Conservation (phyloP, 2,329 filamentous ascomycete species). For the Sphaerostilbella broomeana region DNA sequence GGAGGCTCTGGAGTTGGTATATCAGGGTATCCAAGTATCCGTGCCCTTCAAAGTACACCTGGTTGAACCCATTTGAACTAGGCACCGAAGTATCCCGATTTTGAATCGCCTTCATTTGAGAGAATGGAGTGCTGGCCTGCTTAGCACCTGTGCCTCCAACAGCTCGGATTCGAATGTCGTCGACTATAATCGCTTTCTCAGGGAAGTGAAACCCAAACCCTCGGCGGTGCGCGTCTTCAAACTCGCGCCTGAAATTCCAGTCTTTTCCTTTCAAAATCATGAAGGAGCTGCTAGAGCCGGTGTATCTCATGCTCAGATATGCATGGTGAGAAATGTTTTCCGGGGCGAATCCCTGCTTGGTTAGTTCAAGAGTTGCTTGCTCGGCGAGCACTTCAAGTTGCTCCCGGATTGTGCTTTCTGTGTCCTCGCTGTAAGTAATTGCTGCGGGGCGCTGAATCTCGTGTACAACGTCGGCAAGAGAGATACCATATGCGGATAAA, state of each 20-base stretch:
- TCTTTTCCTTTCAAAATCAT: slow-evolving; percentile 26
- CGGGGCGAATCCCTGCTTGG: slow-evolving; percentile 24
- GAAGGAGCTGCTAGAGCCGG: slow-evolving; percentile 36
- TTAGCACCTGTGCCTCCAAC: slow-evolving; percentile 22
- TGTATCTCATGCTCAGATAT: slow-evolving; percentile 38
- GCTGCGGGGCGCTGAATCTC: slow-evolving; percentile 34
- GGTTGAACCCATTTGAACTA: slow-evolving; percentile 14
- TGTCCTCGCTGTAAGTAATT: slow-evolving; percentile 20
- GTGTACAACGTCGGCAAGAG: slow-evolving; percentile 38
- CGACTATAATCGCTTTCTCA: slow-evolving; percentile 34
- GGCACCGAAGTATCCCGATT: slow-evolving; percentile 1
- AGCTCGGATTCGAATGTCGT: slow-evolving; percentile 36
- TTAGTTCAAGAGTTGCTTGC: slow-evolving; percentile 19
- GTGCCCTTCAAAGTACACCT: slow-evolving; percentile 17
- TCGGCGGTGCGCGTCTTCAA: slow-evolving; percentile 57
- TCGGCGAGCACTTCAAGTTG: slow-evolving; percentile 21
- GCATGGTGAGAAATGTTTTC: slow-evolving; percentile 35
- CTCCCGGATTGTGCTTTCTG: slow-evolving; percentile 14
- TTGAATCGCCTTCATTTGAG: slow-evolving; percentile 17
- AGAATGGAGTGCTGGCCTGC: slow-evolving; percentile 18
- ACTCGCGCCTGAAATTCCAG: slow-evolving; percentile 19
- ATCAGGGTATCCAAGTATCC: slow-evolving; percentile 22
- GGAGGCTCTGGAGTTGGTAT: slow-evolving; percentile 19
- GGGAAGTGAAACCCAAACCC: slow-evolving; percentile 64
- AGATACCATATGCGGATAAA: slow-evolving; percentile 41